Percentiles rank a stretch among this genome's conserved stretches.
These are phyloP conservation scores for Brassica rapa DNA, from an alignment of 345 rosid genomes.

Conservation along the genomic window DNA sequence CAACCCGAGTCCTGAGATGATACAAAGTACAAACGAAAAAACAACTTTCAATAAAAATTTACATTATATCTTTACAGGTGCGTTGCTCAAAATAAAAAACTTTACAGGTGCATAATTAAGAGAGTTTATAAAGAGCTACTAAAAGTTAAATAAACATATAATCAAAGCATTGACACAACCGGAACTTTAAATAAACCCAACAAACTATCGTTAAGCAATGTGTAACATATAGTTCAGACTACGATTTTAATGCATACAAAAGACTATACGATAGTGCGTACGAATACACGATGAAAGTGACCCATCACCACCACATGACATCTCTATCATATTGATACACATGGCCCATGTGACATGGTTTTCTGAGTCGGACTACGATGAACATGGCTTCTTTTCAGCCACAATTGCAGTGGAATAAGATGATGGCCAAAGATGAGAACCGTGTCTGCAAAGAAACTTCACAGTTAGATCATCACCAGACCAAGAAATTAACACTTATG, in stretches of 20 bases:
- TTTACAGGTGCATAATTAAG: not conserved
- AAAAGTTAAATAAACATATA: not conserved
- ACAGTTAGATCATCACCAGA: slow-evolving; percentile 80
- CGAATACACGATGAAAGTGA: slow-evolving; percentile 23
- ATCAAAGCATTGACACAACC: not conserved
- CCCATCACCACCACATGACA: slow-evolving; percentile 38
- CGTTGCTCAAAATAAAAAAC: not conserved
- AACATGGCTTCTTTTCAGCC: slow-evolving; percentile 85
- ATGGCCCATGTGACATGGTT: no score
- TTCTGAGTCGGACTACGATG: no score
- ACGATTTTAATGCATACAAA: not conserved
- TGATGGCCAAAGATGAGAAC: slow-evolving; percentile 86
- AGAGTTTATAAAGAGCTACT: not conserved
- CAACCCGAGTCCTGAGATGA: no score
- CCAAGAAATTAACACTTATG: slow-evolving; percentile 51
- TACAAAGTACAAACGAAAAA: no score
- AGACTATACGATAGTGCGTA: not conserved
- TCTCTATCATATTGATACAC: slow-evolving; percentile 24
- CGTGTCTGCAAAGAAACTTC: slow-evolving; percentile 75
- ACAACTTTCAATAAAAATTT: not conserved
- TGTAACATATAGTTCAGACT: not conserved
- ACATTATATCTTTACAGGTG: not conserved
- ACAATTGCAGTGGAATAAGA: slow-evolving; percentile 80
- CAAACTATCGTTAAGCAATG: not conserved
- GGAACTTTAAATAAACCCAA: not conserved